Percentiles rank a stretch among this genome's conserved stretches.
phyloP scores from a whole-genome alignment of 257 asterid genomes.

The Osmanthus fragrans region DNA sequence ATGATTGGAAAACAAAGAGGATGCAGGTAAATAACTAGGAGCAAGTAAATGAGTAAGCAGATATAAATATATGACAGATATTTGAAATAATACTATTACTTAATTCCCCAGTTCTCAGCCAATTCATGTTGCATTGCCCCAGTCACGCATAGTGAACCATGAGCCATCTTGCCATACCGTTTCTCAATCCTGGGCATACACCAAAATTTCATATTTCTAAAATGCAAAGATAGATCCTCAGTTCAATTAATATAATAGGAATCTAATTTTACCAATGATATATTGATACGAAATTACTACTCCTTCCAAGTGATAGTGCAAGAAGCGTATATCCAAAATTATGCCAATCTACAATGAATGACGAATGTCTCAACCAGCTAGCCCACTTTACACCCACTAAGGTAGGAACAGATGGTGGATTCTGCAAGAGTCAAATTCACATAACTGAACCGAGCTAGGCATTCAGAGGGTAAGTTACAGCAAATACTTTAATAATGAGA shows the following conservation, averaged over 20 bases:
- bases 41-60: constrained; percentile 10
- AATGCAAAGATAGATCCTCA: constrained; percentile 20
- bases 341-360: constrained; percentile 90
- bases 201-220: constrained; percentile 19
- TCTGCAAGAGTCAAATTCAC: constrained; percentile 48
- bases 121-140: constrained; percentile 96
- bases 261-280: constrained; percentile 67
- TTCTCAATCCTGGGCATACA: constrained; percentile 77
- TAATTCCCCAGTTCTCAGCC: constrained; percentile 88
- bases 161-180: constrained; percentile 80
- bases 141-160: constrained; percentile 94
- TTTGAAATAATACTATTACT: constrained; percentile 47
- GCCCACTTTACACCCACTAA: constrained; percentile 89
- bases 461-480: not conserved
- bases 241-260: constrained; percentile 10
- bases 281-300: constrained; percentile 64
- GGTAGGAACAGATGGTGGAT: constrained; percentile 99
- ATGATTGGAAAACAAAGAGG: constrained; percentile 19
- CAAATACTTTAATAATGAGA: not conserved
- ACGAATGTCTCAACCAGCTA: constrained; percentile 79
- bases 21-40: constrained; percentile 14
- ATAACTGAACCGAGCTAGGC: constrained; percentile 10
- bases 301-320: constrained; percentile 81
- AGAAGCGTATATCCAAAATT: constrained; percentile 91
- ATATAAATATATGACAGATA: constrained; percentile 3